Evolutionary conservation across 1,284 basidiomycete genomes (phyloP), one percentile per base, ranked within the genome.

Genomic region (Caloboletus inedulis): DNA sequence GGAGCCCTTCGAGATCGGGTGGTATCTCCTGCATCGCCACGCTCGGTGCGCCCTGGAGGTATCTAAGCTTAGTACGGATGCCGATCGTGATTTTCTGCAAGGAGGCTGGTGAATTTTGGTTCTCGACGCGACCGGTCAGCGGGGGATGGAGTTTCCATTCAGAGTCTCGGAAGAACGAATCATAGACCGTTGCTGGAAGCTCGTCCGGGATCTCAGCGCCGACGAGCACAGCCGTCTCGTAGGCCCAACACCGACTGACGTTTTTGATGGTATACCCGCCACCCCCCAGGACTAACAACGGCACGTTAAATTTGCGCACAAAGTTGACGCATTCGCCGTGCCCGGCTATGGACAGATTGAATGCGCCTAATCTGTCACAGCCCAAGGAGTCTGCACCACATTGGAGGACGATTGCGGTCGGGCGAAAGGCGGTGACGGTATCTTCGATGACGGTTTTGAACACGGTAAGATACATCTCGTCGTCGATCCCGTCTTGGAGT

Each of bases 271-370:
- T 95, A 69, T 99, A 99, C 0, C 96, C 96, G 1, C 96, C 96
- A 1, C 96, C 96, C 18, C 96, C 96, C 2, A 99, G 71, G 7
- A 97, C 89, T 16, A 99, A 77, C 6, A 98, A 74, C 0, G 96
- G 96, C 0, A 98, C 81, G 54, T 87, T 86, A 73, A 93, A 98
- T 51, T 88, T 88, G 62, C 95, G 88, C 54, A 98, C 93, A 70
- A 95, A 98, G 63, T 95, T 88, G 13, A 99, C 95, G 69, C 96
- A 98, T 73, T 98, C 95, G 33, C 96, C 96, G 64, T 99, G 96
- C 0, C 94, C 96, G n/a, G 92, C 90, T 59, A 98, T 98, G n/a
- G 91, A 95, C 12, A 99, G 79, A 65, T 99, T 99, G 81, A 99
- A 99, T 2, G 94, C 94, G 21, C 96, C 96, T 0, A 99, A 76